Conservation (phyloP, 345 rosid species). For the Citrus australasica region DNA sequence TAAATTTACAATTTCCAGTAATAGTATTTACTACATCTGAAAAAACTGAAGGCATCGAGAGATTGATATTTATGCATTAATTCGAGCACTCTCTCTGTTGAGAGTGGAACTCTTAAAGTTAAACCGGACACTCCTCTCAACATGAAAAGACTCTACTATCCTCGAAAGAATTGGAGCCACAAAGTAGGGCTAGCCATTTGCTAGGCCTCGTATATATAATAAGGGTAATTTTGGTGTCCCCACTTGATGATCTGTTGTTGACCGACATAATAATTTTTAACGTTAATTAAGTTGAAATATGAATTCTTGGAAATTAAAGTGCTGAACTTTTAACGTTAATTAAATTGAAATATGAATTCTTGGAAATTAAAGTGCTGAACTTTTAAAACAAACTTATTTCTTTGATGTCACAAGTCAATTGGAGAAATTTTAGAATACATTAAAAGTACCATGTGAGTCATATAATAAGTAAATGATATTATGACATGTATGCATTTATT, state of each 20-base stretch:
- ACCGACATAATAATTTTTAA: too few species aligned
- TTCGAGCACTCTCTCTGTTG: background rate
- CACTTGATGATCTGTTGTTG: background rate
- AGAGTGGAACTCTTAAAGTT: background rate
- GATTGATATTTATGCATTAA: background rate
- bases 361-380: too few species aligned
- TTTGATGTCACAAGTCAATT: too few species aligned
- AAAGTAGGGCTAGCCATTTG: background rate
- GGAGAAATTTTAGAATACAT: too few species aligned
- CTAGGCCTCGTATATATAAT: background rate
- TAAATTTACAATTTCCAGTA: background rate
- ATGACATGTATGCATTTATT: too few species aligned
- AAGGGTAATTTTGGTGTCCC: background rate
- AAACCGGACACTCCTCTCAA: background rate
- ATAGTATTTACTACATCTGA: background rate
- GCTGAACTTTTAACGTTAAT: too few species aligned
- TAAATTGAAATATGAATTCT: too few species aligned
- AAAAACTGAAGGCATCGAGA: background rate
- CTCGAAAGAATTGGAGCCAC: background rate
- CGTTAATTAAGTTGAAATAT: too few species aligned
- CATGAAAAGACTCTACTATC: background rate
- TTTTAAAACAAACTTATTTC: too few species aligned
- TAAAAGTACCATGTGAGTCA: accelerated
- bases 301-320: too few species aligned
- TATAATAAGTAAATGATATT: accelerated